phyloP scores from a whole-genome alignment of 352 stramenopile genomes.

The Phytophthora parvispora region DNA sequence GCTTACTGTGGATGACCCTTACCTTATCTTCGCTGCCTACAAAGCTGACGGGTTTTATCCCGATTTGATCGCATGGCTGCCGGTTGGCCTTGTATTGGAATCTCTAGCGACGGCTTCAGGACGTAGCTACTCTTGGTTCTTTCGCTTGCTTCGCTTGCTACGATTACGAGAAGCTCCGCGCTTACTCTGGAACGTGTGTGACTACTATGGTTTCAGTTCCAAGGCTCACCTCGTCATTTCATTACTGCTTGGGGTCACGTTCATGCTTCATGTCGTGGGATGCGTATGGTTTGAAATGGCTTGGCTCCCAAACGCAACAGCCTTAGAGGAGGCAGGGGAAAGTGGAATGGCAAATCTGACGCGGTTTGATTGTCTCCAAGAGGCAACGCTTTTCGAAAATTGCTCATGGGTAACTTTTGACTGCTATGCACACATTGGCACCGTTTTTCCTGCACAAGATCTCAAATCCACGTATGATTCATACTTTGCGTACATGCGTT shows the following conservation, averaged over 20 bases:
- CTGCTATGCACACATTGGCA: conserved; percentile 72
- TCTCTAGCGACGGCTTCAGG: conserved; percentile 26
- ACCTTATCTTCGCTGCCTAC: conserved; percentile 71
- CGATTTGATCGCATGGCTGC: conserved; percentile 60
- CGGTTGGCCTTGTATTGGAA: conserved; percentile 59
- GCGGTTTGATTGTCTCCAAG: conserved; percentile 50
- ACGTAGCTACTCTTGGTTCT: conserved; percentile 44
- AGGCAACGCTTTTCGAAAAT: conserved; percentile 64
- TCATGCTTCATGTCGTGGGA: conserved; percentile 69
- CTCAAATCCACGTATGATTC: conserved; percentile 46
- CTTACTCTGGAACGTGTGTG: conserved; percentile 60
- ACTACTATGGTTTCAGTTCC: conserved; percentile 73
- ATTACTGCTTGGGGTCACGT: conserved; percentile 58
- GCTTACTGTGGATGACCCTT: conserved; percentile 58
- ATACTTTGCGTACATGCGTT: conserved; percentile 75
- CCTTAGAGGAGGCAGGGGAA: background rate
- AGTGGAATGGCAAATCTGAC: conserved; percentile 1
- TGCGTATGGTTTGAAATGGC: conserved; percentile 84
- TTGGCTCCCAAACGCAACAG: conserved; percentile 18
- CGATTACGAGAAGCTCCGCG: conserved; percentile 51
- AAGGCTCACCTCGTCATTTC: conserved; percentile 60
- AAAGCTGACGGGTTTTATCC: conserved; percentile 64
- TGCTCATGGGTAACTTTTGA: conserved; percentile 81
- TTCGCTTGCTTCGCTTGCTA: conserved; percentile 59
- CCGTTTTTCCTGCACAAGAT: conserved; percentile 58